phyloP scores from a whole-genome alignment of 2,329 filamentous ascomycete species.

The Colletotrichum graminicola region DNA sequence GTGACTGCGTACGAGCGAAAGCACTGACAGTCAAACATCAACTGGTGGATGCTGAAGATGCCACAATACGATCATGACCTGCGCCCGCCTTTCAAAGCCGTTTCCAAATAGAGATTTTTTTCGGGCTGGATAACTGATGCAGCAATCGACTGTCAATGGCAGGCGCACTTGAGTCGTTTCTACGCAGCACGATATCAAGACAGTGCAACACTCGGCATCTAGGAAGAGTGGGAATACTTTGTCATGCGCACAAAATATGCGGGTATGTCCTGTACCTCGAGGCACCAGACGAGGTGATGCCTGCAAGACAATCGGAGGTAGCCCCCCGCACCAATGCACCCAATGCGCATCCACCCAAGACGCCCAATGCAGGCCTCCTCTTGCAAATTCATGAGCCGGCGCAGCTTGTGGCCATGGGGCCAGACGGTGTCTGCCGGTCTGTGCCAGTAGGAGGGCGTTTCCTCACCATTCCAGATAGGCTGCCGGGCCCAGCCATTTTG shows the following conservation, averaged over 20 bases:
- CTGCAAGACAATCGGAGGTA: slow-evolving; percentile 28
- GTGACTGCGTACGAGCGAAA: neutral
- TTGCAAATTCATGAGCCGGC: slow-evolving; percentile 33
- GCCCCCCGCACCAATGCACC: slow-evolving; percentile 26
- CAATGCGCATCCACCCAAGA: slow-evolving; percentile 28
- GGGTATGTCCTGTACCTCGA: slow-evolving; percentile 29
- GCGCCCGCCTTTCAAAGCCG: neutral
- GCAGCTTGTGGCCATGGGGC: slow-evolving; percentile 23
- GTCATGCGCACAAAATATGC: slow-evolving; percentile 32
- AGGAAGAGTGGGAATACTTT: slow-evolving; percentile 37
- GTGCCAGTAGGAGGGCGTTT: slow-evolving; percentile 27
- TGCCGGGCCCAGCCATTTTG: slow-evolving; percentile 38
- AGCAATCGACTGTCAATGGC: neutral
- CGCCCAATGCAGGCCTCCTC: slow-evolving; percentile 33
- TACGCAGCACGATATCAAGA: neutral
- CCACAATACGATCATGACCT: neutral
- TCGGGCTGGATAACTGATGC: neutral
- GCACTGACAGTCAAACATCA: neutral
- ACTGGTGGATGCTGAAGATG: neutral
- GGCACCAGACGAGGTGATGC: slow-evolving; percentile 32
- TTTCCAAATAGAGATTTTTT: neutral
- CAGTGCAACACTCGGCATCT: slow-evolving; percentile 32
- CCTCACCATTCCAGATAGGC: slow-evolving; percentile 40
- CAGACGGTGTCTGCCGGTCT: slow-evolving; percentile 8
- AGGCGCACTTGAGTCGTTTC: neutral